These are phyloP conservation scores for Penicillium pulvis DNA, from an alignment of 495 filamentous ascomycete genomes.

Conservation along the genomic window DNA sequence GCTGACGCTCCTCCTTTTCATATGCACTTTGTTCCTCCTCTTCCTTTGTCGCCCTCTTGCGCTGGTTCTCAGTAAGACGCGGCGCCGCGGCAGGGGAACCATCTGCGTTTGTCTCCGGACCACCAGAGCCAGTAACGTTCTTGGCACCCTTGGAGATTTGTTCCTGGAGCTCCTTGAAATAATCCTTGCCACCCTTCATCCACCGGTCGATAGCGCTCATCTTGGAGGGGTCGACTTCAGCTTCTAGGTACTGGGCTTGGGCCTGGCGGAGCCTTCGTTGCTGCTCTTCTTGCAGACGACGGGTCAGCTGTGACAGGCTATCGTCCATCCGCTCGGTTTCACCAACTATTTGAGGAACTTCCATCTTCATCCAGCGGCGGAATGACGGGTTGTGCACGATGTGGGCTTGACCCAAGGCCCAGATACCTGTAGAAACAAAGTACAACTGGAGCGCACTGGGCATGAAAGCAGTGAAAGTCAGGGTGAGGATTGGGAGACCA, in stretches of 20 bases:
- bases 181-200: conserved; percentile 11
- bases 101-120: conserved; percentile 17
- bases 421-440: conserved; percentile 60
- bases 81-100: conserved; percentile 20
- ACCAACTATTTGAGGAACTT: conserved; percentile 10
- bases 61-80: conserved; percentile 23
- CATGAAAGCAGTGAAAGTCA: conserved; percentile 62
- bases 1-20: conserved; percentile 16
- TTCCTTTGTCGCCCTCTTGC: conserved; percentile 20
- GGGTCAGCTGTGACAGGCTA: background rate
- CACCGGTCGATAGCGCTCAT: conserved; percentile 3
- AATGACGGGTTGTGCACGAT: conserved; percentile 43
- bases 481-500: conserved; percentile 61
- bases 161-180: conserved; percentile 5
- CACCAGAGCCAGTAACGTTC: conserved; percentile 7
- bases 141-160: conserved; percentile 16
- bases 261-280: background rate
- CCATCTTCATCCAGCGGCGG: conserved; percentile 25
- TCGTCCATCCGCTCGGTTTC: background rate
- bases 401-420: conserved; percentile 60
- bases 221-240: background rate
- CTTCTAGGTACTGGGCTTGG: background rate
- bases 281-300: background rate
- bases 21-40: conserved; percentile 18
- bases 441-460: conserved; percentile 73